Evolutionary conservation across 441 rosid species (phyloP), one percentile per base, ranked within the genome.

Genomic region (Gossypium aridum): DNA sequence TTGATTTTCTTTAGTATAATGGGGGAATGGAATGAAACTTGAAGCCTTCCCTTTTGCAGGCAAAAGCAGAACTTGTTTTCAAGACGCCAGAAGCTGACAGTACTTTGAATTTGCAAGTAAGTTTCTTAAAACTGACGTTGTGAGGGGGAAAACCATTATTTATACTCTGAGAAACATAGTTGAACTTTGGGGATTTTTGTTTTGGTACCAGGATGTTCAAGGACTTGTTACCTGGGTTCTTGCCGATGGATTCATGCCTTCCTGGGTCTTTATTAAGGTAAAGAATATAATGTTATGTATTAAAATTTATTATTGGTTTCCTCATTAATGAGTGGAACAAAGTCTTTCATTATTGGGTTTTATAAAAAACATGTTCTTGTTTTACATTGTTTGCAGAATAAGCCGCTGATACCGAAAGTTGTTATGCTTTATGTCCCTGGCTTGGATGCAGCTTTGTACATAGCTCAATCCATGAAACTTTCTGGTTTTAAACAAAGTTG

Each of bases 171-270:
- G 51, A 4, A 31, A 16, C 53, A 45, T 64, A 63, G 51, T 6
- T 59, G 19, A 60, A 28, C 25, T 71, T 43, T 47, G 75, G 25
- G n/a, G 31, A 7, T 49, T 71, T 54, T 74, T 63, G 13, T 75
- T 81, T 67, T 77, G 79, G 65, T 63, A 63, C 62, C 79, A 93
- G 99, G 99, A 96, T 69, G 86, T 96, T 81, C 97, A 92, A 78
- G 98, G 97, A 71, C 97, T 96, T 84, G 93, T 93, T 39, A 90
- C 97, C 20, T 96, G 98, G 98, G 99, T 96, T 77, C 92, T 96
- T 77, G 96, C 84, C 12, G 96, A 96, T 74, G 99, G 97, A 19
- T 85, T 76, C 77, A 93, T 92, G 97, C 99, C 99, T 25, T 83
- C 97, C 2, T 96, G 99, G 99, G 90, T 90, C 8, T 86, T 93